These are phyloP conservation scores for Capsella bursapastoris DNA, from an alignment of 345 rosid genomes.

Conservation along the genomic window DNA sequence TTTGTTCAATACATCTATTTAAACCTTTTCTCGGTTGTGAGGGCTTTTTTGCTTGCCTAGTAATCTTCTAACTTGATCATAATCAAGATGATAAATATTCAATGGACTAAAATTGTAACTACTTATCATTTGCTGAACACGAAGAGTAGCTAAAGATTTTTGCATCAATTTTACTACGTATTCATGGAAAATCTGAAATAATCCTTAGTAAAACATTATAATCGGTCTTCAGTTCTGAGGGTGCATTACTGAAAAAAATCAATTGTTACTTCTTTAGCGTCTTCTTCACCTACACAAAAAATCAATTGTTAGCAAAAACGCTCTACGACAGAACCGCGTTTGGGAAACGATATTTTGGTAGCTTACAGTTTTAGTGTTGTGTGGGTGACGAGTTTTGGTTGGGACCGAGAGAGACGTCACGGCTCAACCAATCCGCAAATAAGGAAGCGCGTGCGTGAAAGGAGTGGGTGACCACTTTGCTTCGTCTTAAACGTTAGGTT, in stretches of 20 bases:
- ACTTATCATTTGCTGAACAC: too few relatives aligned
- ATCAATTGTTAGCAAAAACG: neutral
- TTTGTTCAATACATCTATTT: conserved; percentile 20
- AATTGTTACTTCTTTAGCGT: too few relatives aligned
- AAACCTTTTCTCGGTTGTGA: neutral
- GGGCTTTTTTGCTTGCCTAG: too few relatives aligned
- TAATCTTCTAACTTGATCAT: too few relatives aligned
- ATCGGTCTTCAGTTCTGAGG: too few relatives aligned
- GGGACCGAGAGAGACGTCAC: conserved; percentile 18
- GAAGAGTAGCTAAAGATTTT: too few relatives aligned
- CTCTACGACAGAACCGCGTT: neutral
- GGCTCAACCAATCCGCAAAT: neutral
- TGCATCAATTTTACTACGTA: too few relatives aligned
- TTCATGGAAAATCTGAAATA: too few relatives aligned
- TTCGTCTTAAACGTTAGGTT: neutral
- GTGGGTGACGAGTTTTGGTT: neutral
- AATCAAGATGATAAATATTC: too few relatives aligned
- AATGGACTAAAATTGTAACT: too few relatives aligned
- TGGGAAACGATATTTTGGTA: neutral
- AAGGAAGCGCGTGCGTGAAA: conserved; percentile 10
- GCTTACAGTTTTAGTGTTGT: neutral
- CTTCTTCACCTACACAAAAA: too few relatives aligned
- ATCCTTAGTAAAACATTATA: too few relatives aligned
- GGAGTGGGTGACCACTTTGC: conserved; percentile 19
- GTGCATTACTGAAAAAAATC: neutral